Evolutionary conservation across 768 basidiomycete genomes (phyloP).

Genomic region (Termitomyces sp.): DNA sequence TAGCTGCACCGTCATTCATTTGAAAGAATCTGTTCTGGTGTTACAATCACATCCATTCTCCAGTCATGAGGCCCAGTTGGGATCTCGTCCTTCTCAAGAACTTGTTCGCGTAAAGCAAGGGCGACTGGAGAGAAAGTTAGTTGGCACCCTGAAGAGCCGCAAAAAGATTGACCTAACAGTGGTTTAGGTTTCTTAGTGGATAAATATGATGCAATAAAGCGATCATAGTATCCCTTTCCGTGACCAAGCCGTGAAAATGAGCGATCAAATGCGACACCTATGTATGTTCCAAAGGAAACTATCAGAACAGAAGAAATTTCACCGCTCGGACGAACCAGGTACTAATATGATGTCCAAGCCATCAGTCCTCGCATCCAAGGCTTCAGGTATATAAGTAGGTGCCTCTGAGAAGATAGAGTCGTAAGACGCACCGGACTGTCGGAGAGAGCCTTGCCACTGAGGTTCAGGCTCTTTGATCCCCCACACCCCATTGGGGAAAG

Average conservation of each 20-base stretch:
- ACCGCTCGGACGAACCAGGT: conserved; percentile 45
- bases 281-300: conserved; percentile 19
- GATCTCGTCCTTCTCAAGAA: conserved; percentile 47
- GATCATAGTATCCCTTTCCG: conserved; percentile 83
- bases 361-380: conserved; percentile 32
- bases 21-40: conserved; percentile 29
- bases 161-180: conserved; percentile 47
- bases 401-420: background rate
- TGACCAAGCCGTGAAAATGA: conserved; percentile 70
- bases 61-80: conserved; percentile 59
- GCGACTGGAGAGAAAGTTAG: conserved; percentile 43
- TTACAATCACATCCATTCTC: conserved; percentile 60
- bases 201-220: conserved; percentile 59
- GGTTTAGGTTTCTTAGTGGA: conserved; percentile 43
- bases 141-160: background rate
- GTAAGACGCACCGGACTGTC: conserved; percentile 46
- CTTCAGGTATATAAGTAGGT: conserved; percentile 19
- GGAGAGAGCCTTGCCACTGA: conserved; percentile 37
- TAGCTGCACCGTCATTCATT: background rate
- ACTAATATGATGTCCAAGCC: conserved; percentile 62
- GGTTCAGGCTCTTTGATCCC: conserved; percentile 67
- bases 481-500: conserved; percentile 63
- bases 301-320: background rate
- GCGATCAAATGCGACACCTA: conserved; percentile 75
- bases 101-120: conserved; percentile 59